A percentile compares a stretch with the other conserved stretches of the same genome.
phyloP scores from a whole-genome alignment of 495 filamentous ascomycete species.

The Neurospora sp. region DNA sequence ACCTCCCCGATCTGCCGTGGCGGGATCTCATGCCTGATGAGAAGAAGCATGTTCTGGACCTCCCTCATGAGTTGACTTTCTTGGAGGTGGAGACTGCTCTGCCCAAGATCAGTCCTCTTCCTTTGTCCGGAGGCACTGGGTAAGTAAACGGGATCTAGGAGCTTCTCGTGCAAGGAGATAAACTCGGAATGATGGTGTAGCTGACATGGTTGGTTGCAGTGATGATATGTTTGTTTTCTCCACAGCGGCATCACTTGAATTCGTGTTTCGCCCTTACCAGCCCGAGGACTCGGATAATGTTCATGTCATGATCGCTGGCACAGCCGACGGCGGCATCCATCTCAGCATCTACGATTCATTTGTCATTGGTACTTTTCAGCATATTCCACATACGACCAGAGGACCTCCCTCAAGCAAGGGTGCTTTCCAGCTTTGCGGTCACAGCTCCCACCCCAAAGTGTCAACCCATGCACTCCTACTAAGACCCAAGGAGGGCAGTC shows the following conservation, averaged over 20 bases:
- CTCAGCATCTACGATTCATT: constrained; percentile 87
- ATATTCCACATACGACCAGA: constrained; percentile 11
- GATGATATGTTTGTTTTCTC: constrained; percentile 60
- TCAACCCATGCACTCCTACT: constrained; percentile 71
- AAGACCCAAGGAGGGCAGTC: constrained; percentile 18
- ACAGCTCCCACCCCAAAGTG: constrained; percentile 62
- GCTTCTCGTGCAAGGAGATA: background rate
- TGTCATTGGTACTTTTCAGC: constrained; percentile 58
- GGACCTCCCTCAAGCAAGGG: background rate
- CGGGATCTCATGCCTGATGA: constrained; percentile 29
- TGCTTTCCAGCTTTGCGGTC: constrained; percentile 37
- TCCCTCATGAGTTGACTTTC: constrained; percentile 69
- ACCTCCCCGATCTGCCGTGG: constrained; percentile 6
- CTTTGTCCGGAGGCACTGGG: constrained; percentile 46
- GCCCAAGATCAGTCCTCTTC: constrained; percentile 67
- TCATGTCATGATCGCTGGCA: constrained; percentile 72
- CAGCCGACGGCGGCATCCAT: constrained; percentile 68
- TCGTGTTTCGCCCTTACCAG: constrained; percentile 53
- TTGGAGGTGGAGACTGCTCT: constrained; percentile 72
- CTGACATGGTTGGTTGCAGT: constrained; percentile 27
- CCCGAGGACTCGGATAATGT: constrained; percentile 59
- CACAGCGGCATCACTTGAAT: constrained; percentile 58
- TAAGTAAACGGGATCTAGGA: constrained; percentile 22
- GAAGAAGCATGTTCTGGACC: constrained; percentile 34
- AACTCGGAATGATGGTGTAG: background rate